phyloP scores from a whole-genome alignment of 371 early-diverging fungal species.

The Apophysomyces variabilis region DNA sequence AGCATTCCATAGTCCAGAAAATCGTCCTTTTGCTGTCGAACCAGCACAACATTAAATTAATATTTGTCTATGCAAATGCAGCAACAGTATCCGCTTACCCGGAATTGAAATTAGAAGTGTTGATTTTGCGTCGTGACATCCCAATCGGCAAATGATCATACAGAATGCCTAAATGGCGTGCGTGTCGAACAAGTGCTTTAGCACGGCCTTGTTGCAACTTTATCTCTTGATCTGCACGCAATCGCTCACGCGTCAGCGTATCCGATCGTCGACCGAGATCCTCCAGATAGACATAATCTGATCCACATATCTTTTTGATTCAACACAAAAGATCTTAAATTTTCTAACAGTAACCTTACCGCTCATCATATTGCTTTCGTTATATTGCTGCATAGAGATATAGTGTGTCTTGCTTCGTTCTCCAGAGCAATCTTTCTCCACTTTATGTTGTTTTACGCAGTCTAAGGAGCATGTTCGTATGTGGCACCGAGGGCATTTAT shows the following conservation, averaged over 20 bases:
- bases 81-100: slow-evolving; percentile 20
- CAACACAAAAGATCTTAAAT: background rate
- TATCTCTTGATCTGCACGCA: slow-evolving; percentile 16
- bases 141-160: slow-evolving; percentile 35
- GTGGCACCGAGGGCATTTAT: slow-evolving; percentile 74
- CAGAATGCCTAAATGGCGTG: slow-evolving; percentile 31
- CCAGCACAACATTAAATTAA: background rate
- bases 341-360: slow-evolving; percentile 38
- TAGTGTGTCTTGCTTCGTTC: slow-evolving; percentile 65
- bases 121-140: slow-evolving; percentile 41
- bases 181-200: slow-evolving; percentile 24
- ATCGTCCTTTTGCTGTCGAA: slow-evolving; percentile 31
- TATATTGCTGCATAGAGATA: slow-evolving; percentile 57
- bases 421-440: slow-evolving; percentile 62
- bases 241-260: slow-evolving; percentile 36
- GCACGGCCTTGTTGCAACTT: slow-evolving; percentile 16
- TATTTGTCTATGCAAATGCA: no score
- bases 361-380: slow-evolving; percentile 66
- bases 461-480: slow-evolving; percentile 65
- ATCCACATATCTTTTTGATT: slow-evolving; percentile 7
- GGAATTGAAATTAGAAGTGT: slow-evolving; percentile 41
- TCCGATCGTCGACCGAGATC: slow-evolving; percentile 45
- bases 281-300: slow-evolving; percentile 54
- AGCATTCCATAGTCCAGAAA: slow-evolving; percentile 47
- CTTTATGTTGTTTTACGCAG: slow-evolving; percentile 71